Evolutionary conservation across 1,284 basidiomycete genomes (phyloP), one percentile per base, ranked within the genome.

Genomic region (Grifola frondosa): DNA sequence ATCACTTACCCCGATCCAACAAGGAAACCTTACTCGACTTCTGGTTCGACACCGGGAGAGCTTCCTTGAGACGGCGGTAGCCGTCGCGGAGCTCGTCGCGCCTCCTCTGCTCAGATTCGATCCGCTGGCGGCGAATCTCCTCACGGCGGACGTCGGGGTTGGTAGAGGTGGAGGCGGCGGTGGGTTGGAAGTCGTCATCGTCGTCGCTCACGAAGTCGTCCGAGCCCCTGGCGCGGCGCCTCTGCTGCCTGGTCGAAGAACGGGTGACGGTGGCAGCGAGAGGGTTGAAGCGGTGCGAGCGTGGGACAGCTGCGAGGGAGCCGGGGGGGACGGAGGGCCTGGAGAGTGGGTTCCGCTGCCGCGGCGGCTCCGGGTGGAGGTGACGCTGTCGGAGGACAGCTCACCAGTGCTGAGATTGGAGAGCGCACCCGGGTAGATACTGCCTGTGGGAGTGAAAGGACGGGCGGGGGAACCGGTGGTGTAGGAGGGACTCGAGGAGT

Each of bases 51-150:
- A 81, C 72, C 19, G 91, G 91, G 49, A 94, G 80, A 40, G 82
- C 84, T 54, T 88, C 85, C 75, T 89, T 90, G 66, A 94, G 81
- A 44, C 84, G 77, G 58, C 83, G 78, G 68, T 93, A 94, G 45
- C 90, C 90, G 48, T 91, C 88, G 44, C 88, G 74, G 57, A 93
- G 83, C 68, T 92, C 89, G 58, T 93, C 88, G 36, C 90, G 81
- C 57, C 89, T 78, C 55, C 88, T 76, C 74, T 94, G 88, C 71
- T 88, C 84, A 20, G 86, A 89, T 73, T 88, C 85, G 69, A 89
- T 91, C 67, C 88, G 85, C 70, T 90, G 88, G 62, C 80, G 80
- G 62, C 86, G 85, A 55, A 91, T 88, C 47, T 86, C 88, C 70
- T 91, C 88, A 57, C 86, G 83, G 65, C 86, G 84, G 41, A 75